Evolutionary conservation across 1,139 yeast species (phyloP).

Genomic region (Kazachstania sp.): DNA sequence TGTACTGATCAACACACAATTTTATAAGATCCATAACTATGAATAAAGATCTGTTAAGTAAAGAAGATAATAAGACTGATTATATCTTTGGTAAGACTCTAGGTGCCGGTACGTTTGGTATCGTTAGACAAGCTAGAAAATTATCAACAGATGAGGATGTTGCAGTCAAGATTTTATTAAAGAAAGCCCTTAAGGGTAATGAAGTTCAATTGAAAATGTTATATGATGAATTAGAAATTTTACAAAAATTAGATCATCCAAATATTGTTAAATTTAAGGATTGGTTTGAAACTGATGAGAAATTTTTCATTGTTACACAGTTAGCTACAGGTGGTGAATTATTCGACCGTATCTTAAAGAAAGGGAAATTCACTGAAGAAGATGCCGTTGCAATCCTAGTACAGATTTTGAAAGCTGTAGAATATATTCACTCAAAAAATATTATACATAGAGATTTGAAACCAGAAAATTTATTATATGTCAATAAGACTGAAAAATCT

Average conservation of each 20-base stretch:
- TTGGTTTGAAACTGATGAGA: conserved; percentile 81
- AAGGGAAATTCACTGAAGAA: conserved; percentile 73
- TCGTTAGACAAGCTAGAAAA: conserved; percentile 69
- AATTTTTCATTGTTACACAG: conserved; percentile 64
- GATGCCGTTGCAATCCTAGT: conserved; percentile 67
- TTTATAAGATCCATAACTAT: not conserved
- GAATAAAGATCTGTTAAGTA: not conserved
- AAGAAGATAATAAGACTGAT: conserved; percentile 40
- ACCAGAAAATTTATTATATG: conserved; percentile 77
- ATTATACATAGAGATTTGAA: conserved; percentile 88
- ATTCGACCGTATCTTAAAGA: conserved; percentile 69
- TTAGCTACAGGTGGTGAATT: conserved; percentile 89
- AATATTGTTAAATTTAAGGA: conserved; percentile 77
- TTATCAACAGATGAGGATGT: conserved; percentile 57
- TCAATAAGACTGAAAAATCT: conserved; percentile 41
- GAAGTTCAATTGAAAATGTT: conserved; percentile 47
- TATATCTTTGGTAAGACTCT: conserved; percentile 70
- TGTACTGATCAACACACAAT: not conserved
- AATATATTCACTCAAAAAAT: conserved; percentile 60
- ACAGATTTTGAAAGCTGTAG: conserved; percentile 66
- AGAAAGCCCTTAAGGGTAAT: conserved; percentile 71
- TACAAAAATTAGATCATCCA: conserved; percentile 61
- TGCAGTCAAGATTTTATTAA: conserved; percentile 77
- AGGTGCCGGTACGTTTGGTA: conserved; percentile 91
- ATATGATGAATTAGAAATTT: conserved; percentile 63